Conservation (phyloP, 192 early-diverging fungal species). For the Coemansia sp. region DNA sequence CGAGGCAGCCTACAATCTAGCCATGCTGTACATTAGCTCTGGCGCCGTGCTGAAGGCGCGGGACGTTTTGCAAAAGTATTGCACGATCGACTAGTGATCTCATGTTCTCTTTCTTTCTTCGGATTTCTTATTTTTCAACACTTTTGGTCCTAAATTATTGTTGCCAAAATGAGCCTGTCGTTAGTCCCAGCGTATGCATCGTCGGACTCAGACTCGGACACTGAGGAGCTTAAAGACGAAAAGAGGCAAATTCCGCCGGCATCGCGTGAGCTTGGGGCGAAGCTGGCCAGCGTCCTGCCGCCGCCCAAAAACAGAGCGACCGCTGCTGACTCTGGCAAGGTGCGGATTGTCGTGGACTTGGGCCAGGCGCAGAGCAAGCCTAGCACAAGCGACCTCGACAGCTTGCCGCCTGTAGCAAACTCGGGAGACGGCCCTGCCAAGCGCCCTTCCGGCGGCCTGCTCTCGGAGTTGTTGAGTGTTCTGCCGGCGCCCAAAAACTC, state of each 20-base stretch:
- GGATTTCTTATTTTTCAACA: background rate
- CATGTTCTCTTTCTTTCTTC: background rate
- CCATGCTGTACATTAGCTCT: conserved; percentile 70
- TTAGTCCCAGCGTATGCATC: conserved; percentile 39
- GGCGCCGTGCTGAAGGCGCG: conserved; percentile 72
- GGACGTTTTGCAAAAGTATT: conserved; percentile 69
- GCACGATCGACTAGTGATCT: conserved; percentile 56
- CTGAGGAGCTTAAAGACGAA: conserved; percentile 7
- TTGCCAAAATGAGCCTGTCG: conserved; percentile 13
- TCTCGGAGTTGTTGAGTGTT: conserved; percentile 39
- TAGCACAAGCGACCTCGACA: background rate
- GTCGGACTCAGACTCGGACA: conserved; percentile 28
- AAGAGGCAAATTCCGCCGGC: background rate
- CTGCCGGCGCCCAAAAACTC: conserved; percentile 47
- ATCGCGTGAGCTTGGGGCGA: conserved; percentile 9
- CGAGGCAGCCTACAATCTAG: conserved; percentile 92
- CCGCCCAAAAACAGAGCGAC: conserved; percentile 12
- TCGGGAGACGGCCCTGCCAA: background rate
- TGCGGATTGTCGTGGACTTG: conserved; percentile 34
- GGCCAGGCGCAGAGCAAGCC: background rate
- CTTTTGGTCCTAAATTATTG: background rate
- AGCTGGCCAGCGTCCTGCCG: conserved; percentile 34
- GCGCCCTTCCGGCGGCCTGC: conserved; percentile 11
- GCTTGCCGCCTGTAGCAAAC: background rate
- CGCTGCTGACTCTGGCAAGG: background rate